These are phyloP conservation scores for Termitomyces heimii DNA, from an alignment of 768 basidiomycete genomes.

Conservation along the genomic window DNA sequence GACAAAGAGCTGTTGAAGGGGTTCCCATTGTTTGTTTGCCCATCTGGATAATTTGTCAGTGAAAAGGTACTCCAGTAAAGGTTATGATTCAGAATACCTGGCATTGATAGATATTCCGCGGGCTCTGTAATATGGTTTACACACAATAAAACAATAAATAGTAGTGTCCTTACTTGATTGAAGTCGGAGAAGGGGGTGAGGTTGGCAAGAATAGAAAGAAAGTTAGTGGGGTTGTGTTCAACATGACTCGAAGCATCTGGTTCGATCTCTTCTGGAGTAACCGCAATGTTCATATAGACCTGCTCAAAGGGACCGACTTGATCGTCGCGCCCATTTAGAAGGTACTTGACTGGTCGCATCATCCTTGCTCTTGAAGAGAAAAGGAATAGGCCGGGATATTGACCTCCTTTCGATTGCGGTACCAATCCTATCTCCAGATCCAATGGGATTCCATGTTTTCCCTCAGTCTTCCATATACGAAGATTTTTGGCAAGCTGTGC, in stretches of 20 bases:
- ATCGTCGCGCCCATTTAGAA: slow-evolving; percentile 81
- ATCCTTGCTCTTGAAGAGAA: slow-evolving; percentile 85
- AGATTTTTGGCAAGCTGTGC: slow-evolving; percentile 78
- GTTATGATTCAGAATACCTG: slow-evolving; percentile 43
- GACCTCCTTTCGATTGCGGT: slow-evolving; percentile 84
- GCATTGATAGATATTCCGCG: slow-evolving; percentile 91
- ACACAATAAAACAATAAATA: slow-evolving; percentile 5
- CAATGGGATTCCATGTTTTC: slow-evolving; percentile 71
- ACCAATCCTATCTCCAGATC: slow-evolving; percentile 95
- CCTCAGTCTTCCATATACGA: slow-evolving; percentile 94
- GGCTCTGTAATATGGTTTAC: slow-evolving; percentile 45
- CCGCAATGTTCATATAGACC: slow-evolving; percentile 98
- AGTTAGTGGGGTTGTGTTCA: slow-evolving; percentile 91
- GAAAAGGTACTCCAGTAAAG: not conserved
- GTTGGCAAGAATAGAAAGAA: slow-evolving; percentile 94
- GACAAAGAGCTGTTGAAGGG: slow-evolving; percentile 84
- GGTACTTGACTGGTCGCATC: slow-evolving; percentile 97
- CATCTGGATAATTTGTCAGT: slow-evolving; percentile 53
- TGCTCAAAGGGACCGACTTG: slow-evolving; percentile 96
- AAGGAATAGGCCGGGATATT: slow-evolving; percentile 93
- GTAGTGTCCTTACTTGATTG: slow-evolving; percentile 69
- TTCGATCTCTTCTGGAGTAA: slow-evolving; percentile 81
- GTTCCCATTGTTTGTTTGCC: slow-evolving; percentile 99
- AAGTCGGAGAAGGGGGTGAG: slow-evolving; percentile 99
- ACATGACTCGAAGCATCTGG: slow-evolving; percentile 79